Percentiles rank a stretch among this genome's conserved stretches.
Conservation (phyloP, 345 rosid genomes). For the Salix purpurea region DNA sequence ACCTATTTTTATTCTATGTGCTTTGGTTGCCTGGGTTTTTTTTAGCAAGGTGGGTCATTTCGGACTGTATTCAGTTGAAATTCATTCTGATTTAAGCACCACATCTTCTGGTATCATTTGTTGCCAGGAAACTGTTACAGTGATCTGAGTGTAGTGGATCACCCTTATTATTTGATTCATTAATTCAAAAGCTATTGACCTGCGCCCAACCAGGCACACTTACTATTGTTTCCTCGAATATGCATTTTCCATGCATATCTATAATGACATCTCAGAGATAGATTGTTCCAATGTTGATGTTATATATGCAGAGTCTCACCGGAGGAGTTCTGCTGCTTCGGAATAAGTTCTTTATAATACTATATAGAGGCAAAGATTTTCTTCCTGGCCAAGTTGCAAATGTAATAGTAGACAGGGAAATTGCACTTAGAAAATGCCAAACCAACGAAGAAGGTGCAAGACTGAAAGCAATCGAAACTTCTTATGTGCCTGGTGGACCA, state of each 20-base stretch:
- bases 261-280: not conserved
- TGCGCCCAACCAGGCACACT: not conserved
- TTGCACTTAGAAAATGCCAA: slow-evolving; percentile 48
- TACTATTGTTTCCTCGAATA: not conserved
- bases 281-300: slow-evolving; percentile 2
- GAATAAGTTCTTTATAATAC: slow-evolving; percentile 64
- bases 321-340: slow-evolving; percentile 77
- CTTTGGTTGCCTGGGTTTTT: not conserved
- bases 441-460: slow-evolving; percentile 62
- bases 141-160: not conserved
- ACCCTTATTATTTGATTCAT: not conserved
- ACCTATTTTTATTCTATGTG: not conserved
- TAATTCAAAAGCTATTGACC: not conserved
- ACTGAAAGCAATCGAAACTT: slow-evolving; percentile 39
- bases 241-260: not conserved
- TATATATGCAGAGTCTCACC: slow-evolving; percentile 54
- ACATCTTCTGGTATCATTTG: not conserved
- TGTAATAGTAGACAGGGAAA: slow-evolving; percentile 59
- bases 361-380: slow-evolving; percentile 82
- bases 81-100: not conserved
- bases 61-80: not conserved
- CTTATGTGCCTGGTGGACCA: slow-evolving; percentile 33
- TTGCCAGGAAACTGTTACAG: not conserved
- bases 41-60: not conserved
- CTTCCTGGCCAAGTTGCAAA: slow-evolving; percentile 50